Evolutionary conservation across 208 protist species (phyloP), one percentile per base, ranked within the genome.

Genomic region (Herpetomonas tarakana): DNA sequence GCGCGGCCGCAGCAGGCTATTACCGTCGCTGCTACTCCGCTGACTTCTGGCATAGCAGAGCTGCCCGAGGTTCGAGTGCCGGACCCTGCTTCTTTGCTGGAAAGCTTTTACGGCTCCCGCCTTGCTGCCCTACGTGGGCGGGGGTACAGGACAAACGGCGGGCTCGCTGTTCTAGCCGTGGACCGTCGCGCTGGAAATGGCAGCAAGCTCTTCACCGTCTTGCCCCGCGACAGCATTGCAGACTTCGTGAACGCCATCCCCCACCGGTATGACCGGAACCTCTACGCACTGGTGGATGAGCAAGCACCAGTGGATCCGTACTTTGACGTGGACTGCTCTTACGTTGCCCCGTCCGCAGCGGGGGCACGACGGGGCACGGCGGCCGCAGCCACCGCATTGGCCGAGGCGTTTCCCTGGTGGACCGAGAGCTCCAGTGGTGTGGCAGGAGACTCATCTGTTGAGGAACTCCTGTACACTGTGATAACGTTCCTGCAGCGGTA

Each of bases 281-380:
- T 95, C 18, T 95, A 95, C 65, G 79, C 83, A 2, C 31, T 95
- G 7, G 61, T 95, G 0, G 88, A 95, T 44, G 81, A 92, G 47
- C 52, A 64, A 3, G 64, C 75, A 3, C 63, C 85, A 2, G 70
- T 92, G 11, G 88, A 95, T 57, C 88, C 88, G 1, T 95, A 80
- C 60, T 90, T 95, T 57, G 88, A 95, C 58, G 68, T 95, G 35
- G 88, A 95, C 68, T 84, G 76, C 52, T 52, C 68, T 29, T 79
- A 65, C 65, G 31, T 29, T 19, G 25, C 26, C 21, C 22, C 30
- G 38, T 12, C 50, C 24, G 28, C 28, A 3, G n/a, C n/a, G n/a
- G n/a, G n/a, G n/a, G n/a, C n/a, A n/a, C n/a, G n/a, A n/a, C 11
- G 22, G 7, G 11, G 46, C 46, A 7, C 18, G 18, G 4, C 9